Conservation (phyloP, 116 monocot species). For the Phalaenopsis hybrid region DNA sequence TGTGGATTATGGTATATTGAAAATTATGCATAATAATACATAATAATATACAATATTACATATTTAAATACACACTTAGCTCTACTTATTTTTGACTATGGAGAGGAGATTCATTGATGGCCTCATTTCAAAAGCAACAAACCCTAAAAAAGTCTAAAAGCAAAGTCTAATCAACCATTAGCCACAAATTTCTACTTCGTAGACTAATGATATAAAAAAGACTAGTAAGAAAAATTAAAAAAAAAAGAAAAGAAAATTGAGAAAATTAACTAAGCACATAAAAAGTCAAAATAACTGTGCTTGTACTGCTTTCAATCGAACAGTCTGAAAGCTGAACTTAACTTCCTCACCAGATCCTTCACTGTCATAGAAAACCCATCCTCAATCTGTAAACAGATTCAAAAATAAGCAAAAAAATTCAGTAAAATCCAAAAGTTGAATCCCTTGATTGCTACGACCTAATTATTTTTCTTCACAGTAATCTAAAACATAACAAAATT, state of each 20-base stretch:
- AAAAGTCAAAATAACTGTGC: background rate
- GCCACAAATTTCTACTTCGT: background rate
- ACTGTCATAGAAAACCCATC: slow-evolving; percentile 18
- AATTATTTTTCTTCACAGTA: too few species aligned
- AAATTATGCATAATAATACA: too few species aligned
- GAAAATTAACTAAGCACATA: background rate
- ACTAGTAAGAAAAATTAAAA: background rate
- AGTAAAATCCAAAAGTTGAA: background rate
- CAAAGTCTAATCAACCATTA: background rate
- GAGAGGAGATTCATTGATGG: background rate
- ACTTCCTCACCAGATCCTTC: slow-evolving; percentile 12
- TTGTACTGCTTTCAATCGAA: slow-evolving; percentile 7
- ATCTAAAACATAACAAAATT: too few species aligned
- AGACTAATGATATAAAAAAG: background rate
- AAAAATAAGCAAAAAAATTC: background rate
- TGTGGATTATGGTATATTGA: background rate
- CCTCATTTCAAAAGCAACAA: slow-evolving; percentile 1
- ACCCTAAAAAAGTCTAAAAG: background rate
- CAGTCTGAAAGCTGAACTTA: slow-evolving; percentile 5
- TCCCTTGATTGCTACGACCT: background rate
- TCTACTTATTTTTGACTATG: background rate
- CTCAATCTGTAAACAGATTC: slow-evolving; percentile 6
- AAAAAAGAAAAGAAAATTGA: background rate
- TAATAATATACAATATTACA: background rate
- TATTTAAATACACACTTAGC: background rate